Conservation (phyloP, 2,329 filamentous ascomycete genomes). For the Fusarium sp. region DNA sequence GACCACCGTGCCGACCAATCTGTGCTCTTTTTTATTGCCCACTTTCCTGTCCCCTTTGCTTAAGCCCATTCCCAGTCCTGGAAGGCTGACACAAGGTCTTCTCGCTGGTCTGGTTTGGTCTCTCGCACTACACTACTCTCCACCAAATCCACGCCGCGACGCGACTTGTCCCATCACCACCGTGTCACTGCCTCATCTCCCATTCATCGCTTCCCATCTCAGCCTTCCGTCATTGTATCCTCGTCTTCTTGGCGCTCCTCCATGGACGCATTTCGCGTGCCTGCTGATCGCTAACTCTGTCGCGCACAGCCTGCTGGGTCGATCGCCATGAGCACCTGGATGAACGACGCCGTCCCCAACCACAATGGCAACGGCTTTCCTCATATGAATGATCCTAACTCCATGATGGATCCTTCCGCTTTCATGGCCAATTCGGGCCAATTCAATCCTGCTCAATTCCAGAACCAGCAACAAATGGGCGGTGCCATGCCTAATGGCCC, state of each 20-base stretch:
- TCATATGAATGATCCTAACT: constrained; percentile 71
- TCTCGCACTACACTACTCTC: constrained; percentile 53
- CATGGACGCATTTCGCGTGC: constrained; percentile 55
- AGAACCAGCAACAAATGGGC: constrained; percentile 65
- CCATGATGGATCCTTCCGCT: constrained; percentile 73
- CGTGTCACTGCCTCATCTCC: constrained; percentile 61
- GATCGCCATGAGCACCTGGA: constrained; percentile 76
- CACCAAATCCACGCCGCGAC: constrained; percentile 56
- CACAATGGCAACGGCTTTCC: constrained; percentile 77
- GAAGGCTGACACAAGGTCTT: constrained; percentile 37
- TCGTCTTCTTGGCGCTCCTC: constrained; percentile 50
- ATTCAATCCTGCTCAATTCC: constrained; percentile 70
- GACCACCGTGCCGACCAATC: constrained; percentile 41
- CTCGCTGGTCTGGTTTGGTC: constrained; percentile 44
- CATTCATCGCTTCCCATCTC: constrained; percentile 51
- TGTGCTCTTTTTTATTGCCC: constrained; percentile 38
- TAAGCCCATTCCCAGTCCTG: constrained; percentile 32
- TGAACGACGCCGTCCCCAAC: constrained; percentile 76
- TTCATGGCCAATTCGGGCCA: constrained; percentile 70
- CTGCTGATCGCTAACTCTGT: constrained; percentile 59
- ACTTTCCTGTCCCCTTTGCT: constrained; percentile 34
- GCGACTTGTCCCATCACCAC: constrained; percentile 57
- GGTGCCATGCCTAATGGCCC: constrained; percentile 80
- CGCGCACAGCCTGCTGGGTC: constrained; percentile 57
- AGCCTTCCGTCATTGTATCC: constrained; percentile 46